Percentiles rank a stretch among this genome's conserved stretches.
phyloP scores from a whole-genome alignment of 805 yeast genomes.

The Grigorovia transvaalensis region DNA sequence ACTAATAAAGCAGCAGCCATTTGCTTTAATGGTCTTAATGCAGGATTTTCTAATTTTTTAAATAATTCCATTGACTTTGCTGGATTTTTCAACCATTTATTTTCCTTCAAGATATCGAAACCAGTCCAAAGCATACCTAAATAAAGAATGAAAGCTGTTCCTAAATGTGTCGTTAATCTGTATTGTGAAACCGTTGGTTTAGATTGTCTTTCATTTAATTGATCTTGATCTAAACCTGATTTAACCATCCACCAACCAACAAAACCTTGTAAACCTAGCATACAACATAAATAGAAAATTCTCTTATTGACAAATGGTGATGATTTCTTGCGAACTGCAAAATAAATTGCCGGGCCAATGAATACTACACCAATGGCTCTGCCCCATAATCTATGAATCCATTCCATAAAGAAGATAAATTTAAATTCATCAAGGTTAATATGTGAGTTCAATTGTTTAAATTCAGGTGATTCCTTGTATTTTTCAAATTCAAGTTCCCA shows the following conservation, averaged over 20 bases:
- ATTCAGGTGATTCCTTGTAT: slow-evolving; percentile 84
- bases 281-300: slow-evolving; percentile 58
- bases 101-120: slow-evolving; percentile 67
- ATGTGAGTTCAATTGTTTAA: slow-evolving; percentile 77
- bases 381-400: slow-evolving; percentile 93
- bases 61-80: slow-evolving; percentile 42
- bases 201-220: slow-evolving; percentile 65
- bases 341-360: slow-evolving; percentile 76
- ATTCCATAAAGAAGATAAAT: slow-evolving; percentile 92
- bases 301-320: slow-evolving; percentile 57
- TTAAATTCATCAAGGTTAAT: slow-evolving; percentile 80
- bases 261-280: slow-evolving; percentile 88
- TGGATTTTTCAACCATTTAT: slow-evolving; percentile 58
- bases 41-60: slow-evolving; percentile 50
- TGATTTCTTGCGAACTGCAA: slow-evolving; percentile 55
- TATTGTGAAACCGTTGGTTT: slow-evolving; percentile 98
- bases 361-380: slow-evolving; percentile 79
- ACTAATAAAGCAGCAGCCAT: slow-evolving; percentile 47
- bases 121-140: slow-evolving; percentile 89
- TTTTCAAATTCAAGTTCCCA: slow-evolving; percentile 81
- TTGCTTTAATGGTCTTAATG: slow-evolving; percentile 46
- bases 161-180: slow-evolving; percentile 85
- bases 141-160: slow-evolving; percentile 83
- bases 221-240: slow-evolving; percentile 80
- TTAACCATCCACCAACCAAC: slow-evolving; percentile 99